phyloP scores from a whole-genome alignment of 2,329 filamentous ascomycete species.

The Cladobotryum protrusum region DNA sequence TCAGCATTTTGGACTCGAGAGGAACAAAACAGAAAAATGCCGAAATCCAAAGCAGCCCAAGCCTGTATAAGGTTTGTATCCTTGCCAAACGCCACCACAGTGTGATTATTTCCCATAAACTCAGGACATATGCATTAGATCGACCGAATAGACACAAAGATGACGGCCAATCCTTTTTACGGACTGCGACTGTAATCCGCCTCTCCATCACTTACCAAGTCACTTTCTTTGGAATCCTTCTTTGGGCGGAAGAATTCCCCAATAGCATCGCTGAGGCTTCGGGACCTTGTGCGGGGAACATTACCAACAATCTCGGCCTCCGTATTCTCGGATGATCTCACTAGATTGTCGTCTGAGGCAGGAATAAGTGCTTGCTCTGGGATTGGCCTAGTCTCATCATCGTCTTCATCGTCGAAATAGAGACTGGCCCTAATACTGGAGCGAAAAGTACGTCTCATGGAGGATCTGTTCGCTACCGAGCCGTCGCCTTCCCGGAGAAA shows the following conservation, averaged over 20 bases:
- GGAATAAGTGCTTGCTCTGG: slow-evolving; percentile 15
- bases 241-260: slow-evolving; percentile 34
- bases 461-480: slow-evolving; percentile 35
- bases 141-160: no score
- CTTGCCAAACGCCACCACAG: no score
- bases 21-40: no score
- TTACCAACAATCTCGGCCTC: slow-evolving; percentile 17
- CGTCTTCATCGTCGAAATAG: slow-evolving; percentile 44
- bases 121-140: no score
- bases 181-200: neutral
- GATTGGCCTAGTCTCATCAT: slow-evolving; percentile 21
- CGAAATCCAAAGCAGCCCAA: no score
- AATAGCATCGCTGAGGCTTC: slow-evolving; percentile 37
- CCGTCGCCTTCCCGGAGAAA: slow-evolving; percentile 42
- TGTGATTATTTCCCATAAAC: no score
- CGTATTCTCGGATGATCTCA: slow-evolving; percentile 7
- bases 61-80: no score
- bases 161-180: neutral
- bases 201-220: neutral
- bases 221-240: slow-evolving; percentile 20
- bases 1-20: no score
- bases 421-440: slow-evolving; percentile 48
- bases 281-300: slow-evolving; percentile 25
- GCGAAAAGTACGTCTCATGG: slow-evolving; percentile 38
- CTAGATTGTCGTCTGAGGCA: slow-evolving; percentile 22